Evolutionary conservation across 1,284 basidiomycete species (phyloP), one percentile per base, ranked within the genome.

Genomic region (Apiotrichum gracile): DNA sequence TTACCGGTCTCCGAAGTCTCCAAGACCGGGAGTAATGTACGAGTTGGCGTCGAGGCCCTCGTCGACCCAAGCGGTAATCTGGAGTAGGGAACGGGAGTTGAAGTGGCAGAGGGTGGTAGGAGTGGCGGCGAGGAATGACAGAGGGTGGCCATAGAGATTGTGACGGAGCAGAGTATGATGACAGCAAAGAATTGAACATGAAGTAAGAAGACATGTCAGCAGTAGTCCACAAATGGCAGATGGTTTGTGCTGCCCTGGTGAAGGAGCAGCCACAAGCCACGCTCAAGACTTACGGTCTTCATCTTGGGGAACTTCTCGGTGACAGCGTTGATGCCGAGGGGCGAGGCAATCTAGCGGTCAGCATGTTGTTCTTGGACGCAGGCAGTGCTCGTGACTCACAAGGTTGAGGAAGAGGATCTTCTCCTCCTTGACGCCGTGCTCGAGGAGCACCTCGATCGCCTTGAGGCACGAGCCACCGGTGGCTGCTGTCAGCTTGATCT

Each of bases 401-500:
- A 99, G 77, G 74, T 98, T 97, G 62, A 99, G 83, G 77, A 99
- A 99, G 63, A 98, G 87, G 65, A 99, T 97, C 52, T 89, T 83
- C 58, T 91, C 76, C 59, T 78, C 77, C 41, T 76, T 72, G 27
- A 98, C 94, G 35, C 88, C 90, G 67, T 92, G 86, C 51, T 91
- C 86, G 71, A 87, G 83, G 21, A 98, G 80, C 9, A 97, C 89
- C 72, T 97, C 91, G 48, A 97, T 89, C 0, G 94, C 94, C 74
- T 97, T 97, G 76, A 96, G 92, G 3, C 93, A 96, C 17, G 92
- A 97, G 40, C 96, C 94, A 31, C 94, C 94, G 0, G 94, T 98
- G 0, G 94, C 92, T 92, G 61, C 9, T 13, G 33, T 57, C 33
- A 57, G 56, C 39, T 17, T 42, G 19, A 16, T 34, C 12, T 16